Conservation (phyloP, 176 grass and related monocot species). For the Stipa capillata region DNA sequence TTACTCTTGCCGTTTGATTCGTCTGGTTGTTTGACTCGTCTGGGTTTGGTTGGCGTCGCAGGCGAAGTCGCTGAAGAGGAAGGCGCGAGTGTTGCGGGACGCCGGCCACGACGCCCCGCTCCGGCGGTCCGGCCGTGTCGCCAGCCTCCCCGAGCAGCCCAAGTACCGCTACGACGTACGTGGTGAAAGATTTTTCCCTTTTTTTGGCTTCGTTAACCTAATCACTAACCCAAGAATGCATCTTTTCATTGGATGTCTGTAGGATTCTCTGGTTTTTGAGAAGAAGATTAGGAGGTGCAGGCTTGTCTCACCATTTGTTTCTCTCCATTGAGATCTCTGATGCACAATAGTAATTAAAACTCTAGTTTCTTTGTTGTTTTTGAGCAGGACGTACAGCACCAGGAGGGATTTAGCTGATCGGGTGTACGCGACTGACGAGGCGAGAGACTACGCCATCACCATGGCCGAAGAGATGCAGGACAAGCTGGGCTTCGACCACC, state of each 20-base stretch:
- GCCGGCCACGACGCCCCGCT: neutral
- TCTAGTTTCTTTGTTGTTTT: neutral
- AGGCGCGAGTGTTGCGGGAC: neutral
- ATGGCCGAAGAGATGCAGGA: conserved; percentile 42
- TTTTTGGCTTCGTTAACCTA: neutral
- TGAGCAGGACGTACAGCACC: neutral
- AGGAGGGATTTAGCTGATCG: conserved; percentile 36
- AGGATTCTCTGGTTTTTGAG: neutral
- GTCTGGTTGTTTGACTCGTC: too few species aligned
- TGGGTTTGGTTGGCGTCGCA: neutral
- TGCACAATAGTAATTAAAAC: neutral
- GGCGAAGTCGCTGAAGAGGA: conserved; percentile 48
- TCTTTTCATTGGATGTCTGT: neutral
- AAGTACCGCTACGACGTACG: conserved; percentile 46
- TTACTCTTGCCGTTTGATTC: too few species aligned
- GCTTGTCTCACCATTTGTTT: neutral
- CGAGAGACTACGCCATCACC: conserved; percentile 29
- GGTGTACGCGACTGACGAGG: conserved; percentile 61
- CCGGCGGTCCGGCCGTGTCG: conserved; percentile 42
- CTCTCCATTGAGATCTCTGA: neutral
- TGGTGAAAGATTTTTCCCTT: neutral
- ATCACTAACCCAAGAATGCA: too few species aligned
- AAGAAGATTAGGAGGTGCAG: conserved; percentile 17
- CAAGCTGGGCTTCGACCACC: conserved; percentile 24
- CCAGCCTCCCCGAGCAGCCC: conserved; percentile 28